These are phyloP conservation scores for Coemansia sp. DNA, from an alignment of 192 early-diverging fungal species.

Conservation along the genomic window DNA sequence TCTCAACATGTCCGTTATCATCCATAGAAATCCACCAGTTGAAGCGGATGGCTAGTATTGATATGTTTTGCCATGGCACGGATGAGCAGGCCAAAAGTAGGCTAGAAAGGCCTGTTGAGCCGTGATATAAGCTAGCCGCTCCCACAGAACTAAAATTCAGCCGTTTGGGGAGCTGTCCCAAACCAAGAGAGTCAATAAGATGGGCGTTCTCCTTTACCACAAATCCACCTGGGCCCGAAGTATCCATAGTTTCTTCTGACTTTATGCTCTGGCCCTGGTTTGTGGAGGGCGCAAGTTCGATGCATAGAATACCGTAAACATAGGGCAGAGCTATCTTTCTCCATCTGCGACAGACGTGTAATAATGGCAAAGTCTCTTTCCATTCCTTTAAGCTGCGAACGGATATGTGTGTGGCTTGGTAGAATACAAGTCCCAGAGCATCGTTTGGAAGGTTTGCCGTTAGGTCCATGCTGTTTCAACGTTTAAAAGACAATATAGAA, in stretches of 20 bases:
- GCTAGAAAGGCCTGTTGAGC: neutral
- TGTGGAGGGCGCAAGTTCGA: neutral
- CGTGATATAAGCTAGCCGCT: neutral
- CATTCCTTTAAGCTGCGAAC: neutral
- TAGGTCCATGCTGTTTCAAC: neutral
- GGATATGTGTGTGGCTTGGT: neutral
- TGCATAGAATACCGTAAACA: neutral
- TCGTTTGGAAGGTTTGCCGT: neutral
- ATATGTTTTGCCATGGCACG: neutral
- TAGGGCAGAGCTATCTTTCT: neutral
- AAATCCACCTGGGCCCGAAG: neutral
- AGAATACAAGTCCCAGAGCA: constrained; percentile 1
- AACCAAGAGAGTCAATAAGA: neutral
- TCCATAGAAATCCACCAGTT: neutral
- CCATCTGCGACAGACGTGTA: constrained; percentile 3
- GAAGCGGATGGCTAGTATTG: neutral
- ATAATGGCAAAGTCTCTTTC: neutral
- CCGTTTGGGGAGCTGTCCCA: neutral
- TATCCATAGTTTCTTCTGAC: neutral
- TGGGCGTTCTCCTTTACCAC: neutral
- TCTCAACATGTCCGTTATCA: neutral
- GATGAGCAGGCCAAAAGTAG: neutral
- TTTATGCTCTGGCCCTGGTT: neutral
- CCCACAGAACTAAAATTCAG: neutral
- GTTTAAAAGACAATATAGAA: too few relatives aligned